Evolutionary conservation across 2,329 filamentous ascomycete genomes (phyloP), one percentile per base, ranked within the genome.

Genomic region (Scleromitrula shiraiana): DNA sequence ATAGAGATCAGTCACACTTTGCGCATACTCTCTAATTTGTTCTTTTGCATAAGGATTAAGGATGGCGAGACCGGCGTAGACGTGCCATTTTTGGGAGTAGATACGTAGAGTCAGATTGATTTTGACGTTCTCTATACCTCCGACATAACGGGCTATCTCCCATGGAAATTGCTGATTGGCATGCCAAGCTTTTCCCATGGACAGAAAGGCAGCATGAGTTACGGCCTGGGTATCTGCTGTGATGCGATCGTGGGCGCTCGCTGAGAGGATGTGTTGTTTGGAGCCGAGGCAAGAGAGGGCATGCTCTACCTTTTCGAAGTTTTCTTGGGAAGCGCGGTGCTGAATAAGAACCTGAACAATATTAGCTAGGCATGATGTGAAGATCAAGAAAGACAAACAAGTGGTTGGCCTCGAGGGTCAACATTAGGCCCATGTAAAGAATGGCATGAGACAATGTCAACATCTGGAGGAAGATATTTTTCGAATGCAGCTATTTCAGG

Each of bases 81-180:
- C 93, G 71, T 98, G 94, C 94, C 94, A 98, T 68, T 97, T 98
- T 68, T 96, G 95, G 51, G 85, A 83, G 71, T 97, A 98, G 70
- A 98, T 97, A 59, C 93, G 89, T 56, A 98, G 73, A 58, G 89
- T 97, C 58, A 97, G 82, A 70, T 98, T 98, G 72, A 97, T 95
- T 71, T 98, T 98, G 60, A 97, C 91, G 66, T 98, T 98, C 68
- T 98, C 93, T 61, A 98, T 95, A 44, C 93, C 94, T 50, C 93
- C 93, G 4, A 96, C 81, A 67, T 97, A 98, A 54, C 93, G 88
- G n/a, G 83, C 81, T 39, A 91, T 82, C 61, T 97, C 91, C 93
- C 93, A 98, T 0, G 94, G 93, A 61, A 97, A 98, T 65, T 98
- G 88, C 50, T 83, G 79, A 66, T 94, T 94, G 26, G 90, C 90